Percentiles rank a stretch among this genome's conserved stretches.
Conservation (phyloP, 345 rosid genomes). For the Clausena lansium region DNA sequence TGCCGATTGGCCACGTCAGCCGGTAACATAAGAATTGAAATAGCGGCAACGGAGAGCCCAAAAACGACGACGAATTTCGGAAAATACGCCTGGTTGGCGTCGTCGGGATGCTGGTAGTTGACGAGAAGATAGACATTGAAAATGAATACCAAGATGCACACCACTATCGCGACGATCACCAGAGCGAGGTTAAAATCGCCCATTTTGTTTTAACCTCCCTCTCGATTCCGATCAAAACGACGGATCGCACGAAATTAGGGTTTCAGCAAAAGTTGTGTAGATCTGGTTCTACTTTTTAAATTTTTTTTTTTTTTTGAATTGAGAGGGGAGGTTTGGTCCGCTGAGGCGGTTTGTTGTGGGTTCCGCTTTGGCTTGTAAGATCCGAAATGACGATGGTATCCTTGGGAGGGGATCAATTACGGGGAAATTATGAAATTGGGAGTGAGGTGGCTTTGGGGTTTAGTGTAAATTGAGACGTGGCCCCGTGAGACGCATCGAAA, state of each 20-base stretch:
- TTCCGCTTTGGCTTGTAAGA: neutral
- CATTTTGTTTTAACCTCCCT: constrained; percentile 42
- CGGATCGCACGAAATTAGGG: constrained; percentile 32
- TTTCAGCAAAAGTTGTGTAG: constrained; percentile 21
- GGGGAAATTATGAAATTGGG: neutral
- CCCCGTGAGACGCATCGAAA: constrained; percentile 2
- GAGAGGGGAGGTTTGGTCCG: constrained; percentile 28
- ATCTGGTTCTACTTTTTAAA: constrained; percentile 19
- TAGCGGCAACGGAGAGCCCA: constrained; percentile 78
- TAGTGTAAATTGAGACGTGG: constrained; percentile 6
- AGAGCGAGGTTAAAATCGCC: constrained; percentile 99
- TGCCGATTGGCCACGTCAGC: constrained; percentile 99
- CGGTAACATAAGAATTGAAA: constrained; percentile 95
- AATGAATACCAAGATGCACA: constrained; percentile 80
- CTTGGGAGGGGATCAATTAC: neutral
- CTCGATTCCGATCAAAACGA: constrained; percentile 32
- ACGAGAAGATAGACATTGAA: constrained; percentile 95
- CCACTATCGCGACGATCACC: constrained; percentile 89
- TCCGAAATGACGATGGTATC: neutral
- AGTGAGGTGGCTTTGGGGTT: constrained; percentile 5
- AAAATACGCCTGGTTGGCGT: constrained; percentile 96
- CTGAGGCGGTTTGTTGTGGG: constrained; percentile 14
- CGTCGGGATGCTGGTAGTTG: constrained; percentile 99
- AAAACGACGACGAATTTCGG: constrained; percentile 97
- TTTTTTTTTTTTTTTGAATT: constrained; percentile 7